phyloP scores from a whole-genome alignment of 2,329 filamentous ascomycete genomes.

The Pseudogymnoascus sp. region DNA sequence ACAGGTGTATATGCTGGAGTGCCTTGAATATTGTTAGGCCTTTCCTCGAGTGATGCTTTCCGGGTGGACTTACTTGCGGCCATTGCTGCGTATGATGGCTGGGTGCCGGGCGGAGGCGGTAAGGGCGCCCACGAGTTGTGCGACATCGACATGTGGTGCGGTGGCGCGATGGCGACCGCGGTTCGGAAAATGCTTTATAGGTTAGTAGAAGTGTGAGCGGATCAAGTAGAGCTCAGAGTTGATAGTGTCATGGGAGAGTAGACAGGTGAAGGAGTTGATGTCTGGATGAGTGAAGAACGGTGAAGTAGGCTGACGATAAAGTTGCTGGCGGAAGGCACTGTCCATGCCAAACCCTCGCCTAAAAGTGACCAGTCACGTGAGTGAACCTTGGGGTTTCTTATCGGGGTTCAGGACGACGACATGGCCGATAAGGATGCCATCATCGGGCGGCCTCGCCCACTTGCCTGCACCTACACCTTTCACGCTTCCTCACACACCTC shows the following conservation, averaged over 20 bases:
- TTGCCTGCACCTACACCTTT: neutral
- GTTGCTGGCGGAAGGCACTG: neutral
- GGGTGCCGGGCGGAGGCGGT: slow-evolving; percentile 36
- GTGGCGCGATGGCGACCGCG: neutral
- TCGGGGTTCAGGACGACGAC: neutral
- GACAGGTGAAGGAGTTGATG: neutral
- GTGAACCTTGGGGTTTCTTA: neutral
- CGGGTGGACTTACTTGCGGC: slow-evolving; percentile 23
- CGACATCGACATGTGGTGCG: slow-evolving; percentile 7
- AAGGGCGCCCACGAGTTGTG: slow-evolving; percentile 23
- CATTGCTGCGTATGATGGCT: slow-evolving; percentile 24
- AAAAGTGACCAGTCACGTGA: neutral
- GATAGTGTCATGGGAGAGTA: slow-evolving; percentile 1
- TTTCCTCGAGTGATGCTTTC: slow-evolving; percentile 1
- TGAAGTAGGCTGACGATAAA: slow-evolving; percentile 3
- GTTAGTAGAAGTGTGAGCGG: slow-evolving; percentile 8
- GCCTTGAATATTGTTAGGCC: slow-evolving; percentile 30
- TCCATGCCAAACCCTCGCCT: slow-evolving; percentile 5
- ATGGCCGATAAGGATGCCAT: slow-evolving; percentile 10
- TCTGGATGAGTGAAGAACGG: neutral
- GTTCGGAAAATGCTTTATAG: neutral
- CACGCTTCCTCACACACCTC: slow-evolving; percentile 3
- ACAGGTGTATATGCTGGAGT: slow-evolving; percentile 38
- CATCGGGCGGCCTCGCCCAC: neutral
- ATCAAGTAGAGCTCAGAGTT: slow-evolving; percentile 3